Evolutionary conservation across 1,284 basidiomycete genomes (phyloP), one percentile per base, ranked within the genome.

Genomic region (Schizopora paradoxa): DNA sequence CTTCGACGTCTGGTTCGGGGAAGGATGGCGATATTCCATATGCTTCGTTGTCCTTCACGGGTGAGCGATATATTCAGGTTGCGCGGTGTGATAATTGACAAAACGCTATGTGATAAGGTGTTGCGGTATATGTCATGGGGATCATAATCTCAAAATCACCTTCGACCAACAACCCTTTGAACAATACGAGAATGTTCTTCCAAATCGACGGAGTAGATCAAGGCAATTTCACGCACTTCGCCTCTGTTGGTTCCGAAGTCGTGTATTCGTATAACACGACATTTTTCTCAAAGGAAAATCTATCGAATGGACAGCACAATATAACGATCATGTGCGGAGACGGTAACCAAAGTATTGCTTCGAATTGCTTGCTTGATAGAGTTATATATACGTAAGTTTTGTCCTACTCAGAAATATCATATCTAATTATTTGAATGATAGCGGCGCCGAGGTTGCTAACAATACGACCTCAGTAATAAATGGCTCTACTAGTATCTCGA

Each of bases 1-100:
- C 43, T n/a, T n/a, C 40, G 11, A 54, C 54, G 5, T 56, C 54
- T 8, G 6, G n/a, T 23, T 19, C 31, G n/a, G 39, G 13, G 8
- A 40, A 43, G 14, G 32, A 16, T 7, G 7, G 10, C 28, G 21
- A 13, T n/a, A n/a, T n/a, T n/a, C n/a, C n/a, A n/a, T 50, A 4
- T 31, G 38, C n/a, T n/a, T n/a, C n/a, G 19, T 6, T 50, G 16
- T n/a, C n/a, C n/a, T 49, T 49, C 39, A 46, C n/a, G 10, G 43
- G 48, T 50, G 14, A 16, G 26, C 19, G 8, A 7, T 26, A 16
- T 25, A n/a, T 25, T 23, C 2, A 6, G 10, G 6, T n/a, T 5
- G 2, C 0, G n/a, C n/a, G n/a, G n/a, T n/a, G n/a, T n/a, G n/a
- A n/a, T n/a, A n/a, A n/a, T n/a, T n/a, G 19, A 11, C 29, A 14